These are phyloP conservation scores for Digitaria exilis DNA, from an alignment of 202 grass and related monocot genomes.

Conservation along the genomic window DNA sequence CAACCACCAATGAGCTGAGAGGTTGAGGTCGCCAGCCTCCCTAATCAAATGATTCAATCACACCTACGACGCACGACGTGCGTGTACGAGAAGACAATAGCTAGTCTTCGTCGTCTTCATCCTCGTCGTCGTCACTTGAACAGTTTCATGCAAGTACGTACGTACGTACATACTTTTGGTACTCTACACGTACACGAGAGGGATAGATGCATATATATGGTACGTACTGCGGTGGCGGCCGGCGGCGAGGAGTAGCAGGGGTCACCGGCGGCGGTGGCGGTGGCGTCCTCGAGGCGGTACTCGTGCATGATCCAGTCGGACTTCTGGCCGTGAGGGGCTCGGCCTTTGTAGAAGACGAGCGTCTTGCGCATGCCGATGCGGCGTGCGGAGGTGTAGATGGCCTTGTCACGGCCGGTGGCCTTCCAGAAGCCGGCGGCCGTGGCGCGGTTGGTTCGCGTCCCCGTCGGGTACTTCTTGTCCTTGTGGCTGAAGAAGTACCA, in stretches of 20 bases:
- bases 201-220: not conserved
- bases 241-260: slow-evolving; percentile 30
- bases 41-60: not conserved
- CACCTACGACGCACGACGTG: not conserved
- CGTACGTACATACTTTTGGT: too few relatives aligned
- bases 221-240: slow-evolving; percentile 45
- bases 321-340: slow-evolving; percentile 88
- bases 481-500: slow-evolving; percentile 99
- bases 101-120: not conserved
- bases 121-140: not conserved
- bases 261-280: not conserved
- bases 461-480: slow-evolving; percentile 97
- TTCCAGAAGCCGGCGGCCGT: slow-evolving; percentile 92
- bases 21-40: not conserved
- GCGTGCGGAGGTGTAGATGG: slow-evolving; percentile 54
- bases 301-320: slow-evolving; percentile 99
- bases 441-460: slow-evolving; percentile 88
- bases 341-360: slow-evolving; percentile 96
- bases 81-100: not conserved
- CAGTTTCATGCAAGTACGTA: slow-evolving; percentile 1
- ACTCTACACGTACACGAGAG: not conserved
- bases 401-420: slow-evolving; percentile 90
- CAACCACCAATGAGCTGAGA: slow-evolving; percentile 27
- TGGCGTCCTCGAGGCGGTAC: slow-evolving; percentile 71
- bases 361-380: slow-evolving; percentile 97